Base-by-base conservation (phyloP, 2,329 filamentous ascomycete genomes). In the Neofusicoccum umdonicola region DNA sequence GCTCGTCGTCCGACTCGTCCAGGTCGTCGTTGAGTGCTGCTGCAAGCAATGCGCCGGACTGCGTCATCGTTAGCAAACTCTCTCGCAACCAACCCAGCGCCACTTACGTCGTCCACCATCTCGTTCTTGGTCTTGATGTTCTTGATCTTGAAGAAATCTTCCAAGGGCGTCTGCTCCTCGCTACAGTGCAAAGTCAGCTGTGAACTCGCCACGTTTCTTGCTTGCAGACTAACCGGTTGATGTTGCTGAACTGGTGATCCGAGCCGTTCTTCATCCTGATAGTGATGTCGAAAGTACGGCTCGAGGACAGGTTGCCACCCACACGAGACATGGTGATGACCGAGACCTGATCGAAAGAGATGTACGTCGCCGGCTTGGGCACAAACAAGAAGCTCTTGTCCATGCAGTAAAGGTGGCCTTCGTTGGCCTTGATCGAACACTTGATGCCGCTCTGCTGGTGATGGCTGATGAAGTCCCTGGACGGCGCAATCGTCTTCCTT, bases 341-440 rank as follows among this genome's bases (percentile, higher is more conserved):
- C 60, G 91, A 87, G 41, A 96, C 91, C 73, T 97, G 92, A 73
- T 99, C 95, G 80, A 97, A 96, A 66, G 92, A 90, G 66, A 99
- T 94, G 80, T 98, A 99, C 1, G 94, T 97, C 15, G 95, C 93
- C 1, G 95, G 95, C 81, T 99, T 99, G 37, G 95, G 95, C 15
- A 99, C 95, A 77, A 99, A 99, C 87, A 99, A 96, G 79, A 99
- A 96, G 7, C 93, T 94, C 81, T 97, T 97, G 79, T 99, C 95
- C 70, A 99, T 82, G 77, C 93, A 97, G 85, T 96, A 99, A 58
- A 99, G 83, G 75, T 97, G 93, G 66, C 96, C 95, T 81, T 99
- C 95, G 78, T 96, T 97, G 62, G 96, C 96, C 81, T 99, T 99
- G 87, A 99, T 97, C n/a, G 93, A 96, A 79, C 95, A 99, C 81